Base-by-base conservation (phyloP, 805 yeast species). In the Candida coquimbonensis region DNA sequence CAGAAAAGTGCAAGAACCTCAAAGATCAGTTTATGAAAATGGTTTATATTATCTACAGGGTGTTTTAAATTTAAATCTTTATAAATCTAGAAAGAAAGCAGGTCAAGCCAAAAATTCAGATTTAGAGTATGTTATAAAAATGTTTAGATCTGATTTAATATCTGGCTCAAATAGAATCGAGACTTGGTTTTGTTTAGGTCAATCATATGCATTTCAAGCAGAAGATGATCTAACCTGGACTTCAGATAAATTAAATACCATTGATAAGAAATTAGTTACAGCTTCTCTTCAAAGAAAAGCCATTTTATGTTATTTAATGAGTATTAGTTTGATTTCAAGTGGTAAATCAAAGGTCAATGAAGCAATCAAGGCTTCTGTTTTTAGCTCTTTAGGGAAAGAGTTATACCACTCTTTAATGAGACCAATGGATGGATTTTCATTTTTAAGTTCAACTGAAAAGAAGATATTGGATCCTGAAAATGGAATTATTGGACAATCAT, bases 181-280 rank as follows among this genome's bases (percentile, higher is more conserved):
- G 62, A 79, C 87, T 9, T 93, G 99, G 99, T 68, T 80, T 36
- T 71, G 87, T 1, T 61, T 93, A 13, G 96, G 95, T 0, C 88
- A 83, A 57, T 81, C 91, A 0, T 89, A 75, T 53, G 81, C 89
- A 0, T 80, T 71, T 47, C 66, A 86, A 36, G 95, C 84, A 0
- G 97, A 91, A 52, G 96, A 89, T 61, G 96, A 87, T 51, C 64
- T 93, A 46, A 79, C 87, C n/a, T 88, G 96, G 95, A 85, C 91
- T 1, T 81, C 96, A 0, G 96, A 90, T 55, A 85, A 85, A 56
- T 64, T 88, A 34, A 81, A 81, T 43, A 70, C 75, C 0, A 57
- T 70, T 0, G 93, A 84, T 7, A 72, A 80, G 49, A 83, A 83
- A 55, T 65, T 65, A 4, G 61, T 65, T 0, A 83, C 88, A 0